These are phyloP conservation scores for Hondaea fermentalgiana DNA, from an alignment of 108 stramenopile genomes.

Conservation along the genomic window DNA sequence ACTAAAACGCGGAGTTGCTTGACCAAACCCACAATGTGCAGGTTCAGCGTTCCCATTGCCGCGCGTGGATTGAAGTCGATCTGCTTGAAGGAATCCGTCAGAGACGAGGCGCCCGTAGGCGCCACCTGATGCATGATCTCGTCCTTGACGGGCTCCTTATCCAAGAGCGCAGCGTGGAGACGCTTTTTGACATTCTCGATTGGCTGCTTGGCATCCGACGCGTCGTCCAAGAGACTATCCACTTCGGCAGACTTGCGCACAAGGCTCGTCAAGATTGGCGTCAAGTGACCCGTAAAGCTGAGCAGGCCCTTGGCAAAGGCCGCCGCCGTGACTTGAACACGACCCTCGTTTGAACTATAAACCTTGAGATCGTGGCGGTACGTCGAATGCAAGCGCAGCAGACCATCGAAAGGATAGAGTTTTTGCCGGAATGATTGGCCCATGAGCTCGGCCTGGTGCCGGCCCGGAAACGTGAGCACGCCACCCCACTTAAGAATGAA, in stretches of 20 bases:
- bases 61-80: conserved; percentile 64
- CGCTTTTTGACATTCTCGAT: neutral
- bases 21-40: conserved; percentile 68
- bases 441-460: conserved; percentile 78
- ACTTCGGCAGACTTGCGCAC: conserved; percentile 83
- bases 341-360: conserved; percentile 89
- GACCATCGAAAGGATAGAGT: conserved; percentile 80
- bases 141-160: neutral
- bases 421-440: conserved; percentile 75
- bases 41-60: conserved; percentile 62
- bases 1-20: conserved; percentile 47
- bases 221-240: conserved; percentile 11
- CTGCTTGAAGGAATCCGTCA: neutral
- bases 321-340: conserved; percentile 98
- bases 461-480: conserved; percentile 82
- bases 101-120: neutral
- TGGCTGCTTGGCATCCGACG: neutral
- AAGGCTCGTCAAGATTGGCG: conserved; percentile 90
- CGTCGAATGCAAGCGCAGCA: conserved; percentile 91
- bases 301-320: conserved; percentile 89
- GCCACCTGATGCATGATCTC: neutral
- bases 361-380: conserved; percentile 98
- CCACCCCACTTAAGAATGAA: conserved; percentile 98
- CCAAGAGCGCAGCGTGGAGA: neutral
- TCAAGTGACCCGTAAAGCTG: conserved; percentile 88